These are phyloP conservation scores for Skeletonema grethae DNA, from an alignment of 108 stramenopile species.

Conservation along the genomic window DNA sequence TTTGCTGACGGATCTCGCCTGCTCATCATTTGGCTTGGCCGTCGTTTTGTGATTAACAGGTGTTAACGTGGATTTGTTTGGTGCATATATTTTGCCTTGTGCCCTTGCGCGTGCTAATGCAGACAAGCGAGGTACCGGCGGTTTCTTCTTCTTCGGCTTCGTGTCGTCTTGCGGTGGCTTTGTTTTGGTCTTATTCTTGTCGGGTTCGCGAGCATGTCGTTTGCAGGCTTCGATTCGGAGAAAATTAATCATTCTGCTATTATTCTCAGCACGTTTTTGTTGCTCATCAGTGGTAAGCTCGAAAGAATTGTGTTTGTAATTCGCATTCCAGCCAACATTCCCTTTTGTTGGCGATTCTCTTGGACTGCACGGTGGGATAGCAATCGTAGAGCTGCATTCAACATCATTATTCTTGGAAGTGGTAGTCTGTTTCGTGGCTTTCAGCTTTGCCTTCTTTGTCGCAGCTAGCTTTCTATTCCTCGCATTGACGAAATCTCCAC, in stretches of 20 bases:
- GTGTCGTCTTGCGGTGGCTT: background rate
- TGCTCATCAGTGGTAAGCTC: constrained; percentile 16
- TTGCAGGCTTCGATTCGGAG: constrained; percentile 22
- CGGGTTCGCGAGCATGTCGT: background rate
- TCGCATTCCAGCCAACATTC: constrained; percentile 9
- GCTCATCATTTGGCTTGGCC: background rate
- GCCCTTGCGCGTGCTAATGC: constrained; percentile 11
- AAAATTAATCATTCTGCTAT: constrained; percentile 15
- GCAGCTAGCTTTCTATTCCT: constrained; percentile 4
- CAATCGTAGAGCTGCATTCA: background rate
- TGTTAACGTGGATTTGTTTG: background rate
- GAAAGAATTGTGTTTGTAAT: constrained; percentile 18
- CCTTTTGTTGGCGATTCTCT: constrained; percentile 7
- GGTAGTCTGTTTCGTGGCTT: background rate
- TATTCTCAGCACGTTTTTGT: constrained; percentile 15
- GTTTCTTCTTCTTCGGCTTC: constrained; percentile 5
- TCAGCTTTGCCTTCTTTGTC: constrained; percentile 7
- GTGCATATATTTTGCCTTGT: constrained; percentile 1
- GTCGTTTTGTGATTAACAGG: background rate
- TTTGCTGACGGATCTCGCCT: background rate
- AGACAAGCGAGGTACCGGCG: constrained; percentile 30
- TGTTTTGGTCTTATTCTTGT: background rate
- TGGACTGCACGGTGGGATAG: background rate
- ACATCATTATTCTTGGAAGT: background rate
- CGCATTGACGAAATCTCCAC: constrained; percentile 32